These are phyloP conservation scores for Tylopilus subfusipes DNA, from an alignment of 768 basidiomycete species.

Conservation along the genomic window DNA sequence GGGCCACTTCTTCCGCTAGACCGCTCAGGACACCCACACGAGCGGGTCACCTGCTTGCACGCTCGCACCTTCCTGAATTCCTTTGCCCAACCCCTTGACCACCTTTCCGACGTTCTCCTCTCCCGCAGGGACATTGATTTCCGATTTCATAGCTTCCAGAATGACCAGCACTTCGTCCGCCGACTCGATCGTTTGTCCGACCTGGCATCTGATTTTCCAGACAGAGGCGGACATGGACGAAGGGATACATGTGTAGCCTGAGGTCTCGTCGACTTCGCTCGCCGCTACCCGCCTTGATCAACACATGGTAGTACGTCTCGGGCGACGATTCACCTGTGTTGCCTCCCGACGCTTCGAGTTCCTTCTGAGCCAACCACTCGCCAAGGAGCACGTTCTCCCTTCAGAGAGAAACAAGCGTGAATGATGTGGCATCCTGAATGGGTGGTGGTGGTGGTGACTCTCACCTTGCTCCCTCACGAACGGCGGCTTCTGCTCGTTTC, in stretches of 20 bases:
- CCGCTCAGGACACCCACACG: conserved; percentile 27
- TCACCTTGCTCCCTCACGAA: conserved; percentile 41
- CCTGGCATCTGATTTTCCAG: conserved; percentile 47
- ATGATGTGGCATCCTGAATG: background rate
- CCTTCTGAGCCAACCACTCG: conserved; percentile 41
- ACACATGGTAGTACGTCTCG: background rate
- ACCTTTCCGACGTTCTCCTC: conserved; percentile 43
- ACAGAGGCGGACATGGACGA: conserved; percentile 44
- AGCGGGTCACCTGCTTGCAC: conserved; percentile 49
- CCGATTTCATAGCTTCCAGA: conserved; percentile 67
- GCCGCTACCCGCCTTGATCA: background rate
- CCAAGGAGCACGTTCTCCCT: conserved; percentile 43
- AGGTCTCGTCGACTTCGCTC: conserved; percentile 1
- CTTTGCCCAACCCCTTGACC: conserved; percentile 39
- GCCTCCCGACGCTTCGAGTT: background rate
- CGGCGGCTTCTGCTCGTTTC: conserved; percentile 37
- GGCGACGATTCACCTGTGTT: conserved; percentile 5
- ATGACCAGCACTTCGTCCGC: conserved; percentile 44
- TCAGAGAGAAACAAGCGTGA: background rate
- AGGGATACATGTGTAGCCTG: conserved; percentile 11
- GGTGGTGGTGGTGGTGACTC: too few relatives aligned
- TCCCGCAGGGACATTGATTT: conserved; percentile 47
- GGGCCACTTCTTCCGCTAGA: background rate
- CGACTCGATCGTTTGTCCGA: conserved; percentile 41
- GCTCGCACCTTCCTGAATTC: conserved; percentile 40